Conservation (phyloP, 345 rosid genomes). For the Gossypium arboreum region DNA sequence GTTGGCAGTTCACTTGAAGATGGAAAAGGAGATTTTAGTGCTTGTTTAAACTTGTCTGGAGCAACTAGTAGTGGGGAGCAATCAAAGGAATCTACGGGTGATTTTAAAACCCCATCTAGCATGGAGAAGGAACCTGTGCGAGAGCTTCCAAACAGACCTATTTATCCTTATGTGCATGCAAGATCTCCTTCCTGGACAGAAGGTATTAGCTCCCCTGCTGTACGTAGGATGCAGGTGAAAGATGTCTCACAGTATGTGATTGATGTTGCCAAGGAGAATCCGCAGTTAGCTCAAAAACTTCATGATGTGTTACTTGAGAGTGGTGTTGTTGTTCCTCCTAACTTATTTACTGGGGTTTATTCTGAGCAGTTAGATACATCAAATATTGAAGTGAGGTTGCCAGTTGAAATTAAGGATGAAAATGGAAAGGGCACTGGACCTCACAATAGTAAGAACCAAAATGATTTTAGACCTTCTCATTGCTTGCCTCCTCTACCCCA, state of each 20-base stretch:
- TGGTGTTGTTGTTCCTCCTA: constrained; percentile 85
- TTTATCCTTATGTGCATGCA: constrained; percentile 50
- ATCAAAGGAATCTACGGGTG: constrained; percentile 28
- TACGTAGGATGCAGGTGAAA: constrained; percentile 80
- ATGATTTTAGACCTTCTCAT: constrained; percentile 35
- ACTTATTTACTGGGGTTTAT: constrained; percentile 67
- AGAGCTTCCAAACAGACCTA: constrained; percentile 43
- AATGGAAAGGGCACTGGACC: constrained; percentile 30
- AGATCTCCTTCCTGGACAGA: constrained; percentile 97
- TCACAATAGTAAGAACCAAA: constrained; percentile 37
- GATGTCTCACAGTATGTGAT: constrained; percentile 93
- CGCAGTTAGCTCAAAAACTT: constrained; percentile 83
- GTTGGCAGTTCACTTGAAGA: constrained; percentile 62
- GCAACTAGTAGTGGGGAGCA: constrained; percentile 34
- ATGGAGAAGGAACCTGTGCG: constrained; percentile 28
- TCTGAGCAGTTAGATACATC: constrained; percentile 43
- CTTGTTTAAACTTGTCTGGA: constrained; percentile 22
- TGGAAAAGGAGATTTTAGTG: constrained; percentile 34
- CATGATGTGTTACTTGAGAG: constrained; percentile 92
- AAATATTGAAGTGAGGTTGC: constrained; percentile 39
- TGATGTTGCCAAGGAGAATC: constrained; percentile 95
- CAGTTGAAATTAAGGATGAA: constrained; percentile 37
- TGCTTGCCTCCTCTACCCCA: constrained; percentile 70
- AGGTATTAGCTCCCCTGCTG: constrained; percentile 91
- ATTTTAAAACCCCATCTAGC: constrained; percentile 27